Percentiles rank a stretch among this genome's conserved stretches.
phyloP scores from a whole-genome alignment of 768 basidiomycete genomes.

The Termitomyces sp. region DNA sequence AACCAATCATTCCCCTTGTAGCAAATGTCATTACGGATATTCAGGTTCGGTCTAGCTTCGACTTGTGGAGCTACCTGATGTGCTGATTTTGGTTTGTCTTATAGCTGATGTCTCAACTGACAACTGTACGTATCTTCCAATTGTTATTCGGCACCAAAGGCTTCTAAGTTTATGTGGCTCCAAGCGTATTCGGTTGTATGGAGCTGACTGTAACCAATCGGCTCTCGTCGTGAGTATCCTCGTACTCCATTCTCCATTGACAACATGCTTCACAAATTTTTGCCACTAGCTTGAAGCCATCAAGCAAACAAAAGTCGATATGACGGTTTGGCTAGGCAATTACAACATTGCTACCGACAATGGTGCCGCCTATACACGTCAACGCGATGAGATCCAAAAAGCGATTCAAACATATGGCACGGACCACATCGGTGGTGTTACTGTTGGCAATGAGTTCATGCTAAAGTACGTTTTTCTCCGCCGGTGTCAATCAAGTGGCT shows the following conservation, averaged over 20 bases:
- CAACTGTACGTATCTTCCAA: constrained; percentile 35
- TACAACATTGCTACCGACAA: constrained; percentile 62
- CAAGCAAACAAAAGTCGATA: constrained; percentile 80
- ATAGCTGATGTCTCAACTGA: constrained; percentile 82
- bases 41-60: constrained; percentile 40
- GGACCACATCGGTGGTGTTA: constrained; percentile 71
- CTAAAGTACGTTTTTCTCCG: constrained; percentile 50
- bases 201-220: constrained; percentile 82
- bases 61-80: background rate
- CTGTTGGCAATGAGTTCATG: constrained; percentile 91
- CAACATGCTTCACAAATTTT: background rate
- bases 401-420: constrained; percentile 78
- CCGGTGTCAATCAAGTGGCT: background rate
- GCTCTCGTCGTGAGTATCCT: constrained; percentile 55
- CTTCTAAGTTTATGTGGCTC: background rate
- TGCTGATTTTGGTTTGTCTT: constrained; percentile 4
- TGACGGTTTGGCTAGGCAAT: constrained; percentile 75
- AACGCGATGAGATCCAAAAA: constrained; percentile 58
- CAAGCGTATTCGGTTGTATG: constrained; percentile 75
- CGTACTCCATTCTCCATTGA: background rate
- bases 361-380: constrained; percentile 64
- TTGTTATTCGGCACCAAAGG: constrained; percentile 5
- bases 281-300: constrained; percentile 73
- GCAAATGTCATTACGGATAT: constrained; percentile 65
- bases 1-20: constrained; percentile 10